Evolutionary conservation across 148 eudicot genomes (phyloP), one percentile per base, ranked within the genome.

Genomic region (Heliosperma pusillum): DNA sequence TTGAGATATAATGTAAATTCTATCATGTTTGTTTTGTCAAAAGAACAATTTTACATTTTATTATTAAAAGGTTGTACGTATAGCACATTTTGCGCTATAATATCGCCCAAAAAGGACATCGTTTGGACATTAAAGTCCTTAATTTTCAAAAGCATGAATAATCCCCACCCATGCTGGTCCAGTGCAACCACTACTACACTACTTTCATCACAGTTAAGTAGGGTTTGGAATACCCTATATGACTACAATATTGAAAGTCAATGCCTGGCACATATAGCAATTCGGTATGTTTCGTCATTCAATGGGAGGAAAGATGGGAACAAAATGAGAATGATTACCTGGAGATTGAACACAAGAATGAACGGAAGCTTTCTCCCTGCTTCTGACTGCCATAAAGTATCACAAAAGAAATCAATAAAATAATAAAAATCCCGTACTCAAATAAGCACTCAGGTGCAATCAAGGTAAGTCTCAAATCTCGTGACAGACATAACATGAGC

Each of bases 311-410:
- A 50, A 36, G 0, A 52, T 50, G 73, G 52, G n/a, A 29, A 33
- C n/a, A n/a, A 22, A 30, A 19, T 5, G 42, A 58, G 72, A 64
- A 65, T 62, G 26, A 15, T 22, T 80, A 96, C 99, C 97, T 89
- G 85, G 75, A 96, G 97, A 82, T 96, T 96, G 66, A 96, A 74
- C 56, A 92, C 77, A 66, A 96, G 88, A 82, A 92, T 74, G 81
- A 96, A 96, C n/a, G 97, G 99, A 66, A 92, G 89, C 72, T 79
- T 89, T 80, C 78, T 90, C 70, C 99, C 99, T 66, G 89, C 94
- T 80, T 89, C 93, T 71, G 97, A 85, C 99, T 96, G 97, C 65
- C 80, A 85, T 72, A 61, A 79, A 78, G 52, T 24, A 72, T 50
- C 57, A 27, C 26, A 36, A 64, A 70, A 55, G 57, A 80, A 47